phyloP scores from a whole-genome alignment of 805 yeast genomes.

The Cyberlindnera suaveolens region DNA sequence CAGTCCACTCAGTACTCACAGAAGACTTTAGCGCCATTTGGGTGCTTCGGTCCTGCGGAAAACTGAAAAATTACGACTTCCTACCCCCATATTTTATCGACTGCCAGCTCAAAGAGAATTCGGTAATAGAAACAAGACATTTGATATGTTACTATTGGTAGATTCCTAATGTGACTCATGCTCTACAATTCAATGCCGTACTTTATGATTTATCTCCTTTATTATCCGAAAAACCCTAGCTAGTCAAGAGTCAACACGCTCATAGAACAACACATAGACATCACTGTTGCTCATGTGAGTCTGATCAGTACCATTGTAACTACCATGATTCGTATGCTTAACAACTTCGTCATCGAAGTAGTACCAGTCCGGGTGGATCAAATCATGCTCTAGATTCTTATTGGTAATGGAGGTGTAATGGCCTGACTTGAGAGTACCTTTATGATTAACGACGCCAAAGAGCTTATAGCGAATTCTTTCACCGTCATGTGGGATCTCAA shows the following conservation, averaged over 20 bases:
- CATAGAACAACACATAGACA: slow-evolving; percentile 68
- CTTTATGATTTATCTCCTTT: too few relatives aligned
- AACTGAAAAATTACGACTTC: too few relatives aligned
- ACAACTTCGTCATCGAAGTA: slow-evolving; percentile 68
- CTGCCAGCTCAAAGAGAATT: too few relatives aligned
- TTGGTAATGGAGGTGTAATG: slow-evolving; percentile 69
- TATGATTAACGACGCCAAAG: slow-evolving; percentile 62
- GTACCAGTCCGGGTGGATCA: slow-evolving; percentile 52
- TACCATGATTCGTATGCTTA: slow-evolving; percentile 42
- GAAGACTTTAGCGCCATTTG: too few relatives aligned
- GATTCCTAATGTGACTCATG: too few relatives aligned
- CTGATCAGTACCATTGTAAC: slow-evolving; percentile 30
- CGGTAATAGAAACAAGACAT: too few relatives aligned
- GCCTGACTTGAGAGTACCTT: slow-evolving; percentile 65
- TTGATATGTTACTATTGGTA: too few relatives aligned
- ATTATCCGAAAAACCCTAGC: too few relatives aligned
- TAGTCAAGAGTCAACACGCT: slow-evolving; percentile 21
- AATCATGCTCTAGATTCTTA: slow-evolving; percentile 33
- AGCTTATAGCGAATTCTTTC: slow-evolving; percentile 40
- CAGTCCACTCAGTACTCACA: too few relatives aligned
- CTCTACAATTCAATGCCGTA: too few relatives aligned
- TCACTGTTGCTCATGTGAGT: slow-evolving; percentile 43
- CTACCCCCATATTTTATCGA: too few relatives aligned
- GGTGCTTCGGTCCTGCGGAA: too few relatives aligned
- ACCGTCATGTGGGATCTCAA: slow-evolving; percentile 41